Base-by-base conservation (phyloP, 2,329 filamentous ascomycete species). In the Colletotrichum filicis region DNA sequence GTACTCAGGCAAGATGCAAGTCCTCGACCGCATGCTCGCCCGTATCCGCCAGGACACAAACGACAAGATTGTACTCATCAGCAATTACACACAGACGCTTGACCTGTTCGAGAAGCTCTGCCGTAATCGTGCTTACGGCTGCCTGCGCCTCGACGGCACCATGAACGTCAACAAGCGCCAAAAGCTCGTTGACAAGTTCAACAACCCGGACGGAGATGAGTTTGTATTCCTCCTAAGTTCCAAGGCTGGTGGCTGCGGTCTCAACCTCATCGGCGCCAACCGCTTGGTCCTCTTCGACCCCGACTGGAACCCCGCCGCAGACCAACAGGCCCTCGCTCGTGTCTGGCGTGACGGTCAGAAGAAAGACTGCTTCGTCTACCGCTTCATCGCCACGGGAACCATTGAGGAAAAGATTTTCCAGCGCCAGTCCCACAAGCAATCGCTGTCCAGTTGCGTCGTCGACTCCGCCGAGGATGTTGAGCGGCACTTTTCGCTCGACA, bases 371-470 rank as follows among this genome's bases (percentile, higher is more conserved):
- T 99, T 99, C 78, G 97, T 99, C 19, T 99, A 99, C 82, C 94
- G 97, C n/a, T 99, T 99, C 85, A 99, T 99, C 78, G 94, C 95
- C 0, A 98, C 97, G 0, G 97, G 97, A 4, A 98, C 95, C 0
- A 99, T 99, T 74, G 97, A 99, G 80, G 97, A 99, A 83, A 99
- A 99, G 85, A 98, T 99, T 77, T 99, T 99, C 85, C 97, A 99
- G 83, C 93, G 97, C 11, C 97, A 99, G 80, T 97, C 94, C 1
- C 97, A 99, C 87, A 99, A 99, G 84, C 97, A 99, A 83, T 97
- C 95, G 8, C 87, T 99, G 1, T 98, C 96, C 0, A 97, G 95
- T 0, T 98, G 95, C 78, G 97, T 99, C 5, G 97, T 99, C 8
- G 97, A 99, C 82, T 95, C 94, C 3, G 96, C 95, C 1, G 96